Evolutionary conservation across 2,329 filamentous ascomycete genomes (phyloP).

Genomic region (Chrysosporium keratinophilum): DNA sequence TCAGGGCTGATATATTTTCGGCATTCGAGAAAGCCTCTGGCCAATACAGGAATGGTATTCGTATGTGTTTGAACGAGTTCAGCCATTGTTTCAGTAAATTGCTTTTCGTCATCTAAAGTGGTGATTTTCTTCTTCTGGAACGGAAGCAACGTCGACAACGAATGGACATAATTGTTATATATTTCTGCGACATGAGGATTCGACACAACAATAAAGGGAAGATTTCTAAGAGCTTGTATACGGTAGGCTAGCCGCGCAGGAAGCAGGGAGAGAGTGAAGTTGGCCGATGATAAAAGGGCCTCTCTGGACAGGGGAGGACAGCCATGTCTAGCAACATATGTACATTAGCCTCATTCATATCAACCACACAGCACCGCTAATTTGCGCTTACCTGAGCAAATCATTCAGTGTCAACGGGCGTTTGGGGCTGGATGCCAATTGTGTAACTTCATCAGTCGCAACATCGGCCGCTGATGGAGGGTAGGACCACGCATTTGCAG

Average conservation of each 20-base stretch:
- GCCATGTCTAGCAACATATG: constrained; percentile 47
- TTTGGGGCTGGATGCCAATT: constrained; percentile 65
- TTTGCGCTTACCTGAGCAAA: constrained; percentile 60
- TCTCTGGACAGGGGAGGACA: constrained; percentile 71
- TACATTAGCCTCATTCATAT: constrained; percentile 12
- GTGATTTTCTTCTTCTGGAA: constrained; percentile 65
- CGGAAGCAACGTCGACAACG: constrained; percentile 77
- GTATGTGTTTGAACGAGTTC: constrained; percentile 91
- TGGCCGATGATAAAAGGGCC: constrained; percentile 77
- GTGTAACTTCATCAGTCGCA: constrained; percentile 65
- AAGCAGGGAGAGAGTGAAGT: constrained; percentile 87
- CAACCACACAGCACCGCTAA: not conserved
- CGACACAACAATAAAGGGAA: constrained; percentile 97
- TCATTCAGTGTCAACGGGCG: constrained; percentile 78
- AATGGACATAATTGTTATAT: constrained; percentile 93
- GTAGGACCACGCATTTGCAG: constrained; percentile 29
- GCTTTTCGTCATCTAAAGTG: constrained; percentile 73
- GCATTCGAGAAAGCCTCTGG: constrained; percentile 85
- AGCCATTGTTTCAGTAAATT: constrained; percentile 84
- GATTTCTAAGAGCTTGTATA: constrained; percentile 82
- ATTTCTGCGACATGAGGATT: constrained; percentile 91
- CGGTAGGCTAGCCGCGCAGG: constrained; percentile 87
- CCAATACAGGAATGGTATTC: constrained; percentile 88
- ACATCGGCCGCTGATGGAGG: constrained; percentile 42
- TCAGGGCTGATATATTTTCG: constrained; percentile 72